A percentile compares a stretch with the other conserved stretches of the same genome.
These are phyloP conservation scores for Hypoxylon sp. DNA, from an alignment of 2,329 filamentous ascomycete species.

Conservation along the genomic window DNA sequence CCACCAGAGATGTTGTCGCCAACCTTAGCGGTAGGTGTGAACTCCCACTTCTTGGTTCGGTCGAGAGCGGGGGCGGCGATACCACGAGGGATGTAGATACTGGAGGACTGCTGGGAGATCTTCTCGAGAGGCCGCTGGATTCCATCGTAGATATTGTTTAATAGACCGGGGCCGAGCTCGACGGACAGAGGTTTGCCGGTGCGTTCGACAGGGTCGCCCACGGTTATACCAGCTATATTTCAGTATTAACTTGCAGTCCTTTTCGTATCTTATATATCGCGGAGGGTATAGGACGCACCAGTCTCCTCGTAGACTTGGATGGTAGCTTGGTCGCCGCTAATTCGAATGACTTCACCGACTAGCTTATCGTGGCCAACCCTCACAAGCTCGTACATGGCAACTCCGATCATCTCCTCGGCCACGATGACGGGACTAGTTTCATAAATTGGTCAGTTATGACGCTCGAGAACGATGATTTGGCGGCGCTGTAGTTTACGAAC, in stretches of 20 bases:
- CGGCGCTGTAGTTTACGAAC: constrained; percentile 57
- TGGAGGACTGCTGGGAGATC: constrained; percentile 81
- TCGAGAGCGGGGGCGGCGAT: constrained; percentile 89
- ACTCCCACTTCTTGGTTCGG: constrained; percentile 95
- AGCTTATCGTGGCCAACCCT: constrained; percentile 92
- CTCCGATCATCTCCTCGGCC: constrained; percentile 97
- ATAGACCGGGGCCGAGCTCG: constrained; percentile 94
- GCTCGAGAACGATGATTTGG: constrained; percentile 10
- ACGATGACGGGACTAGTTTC: constrained; percentile 83
- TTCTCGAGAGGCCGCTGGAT: constrained; percentile 94
- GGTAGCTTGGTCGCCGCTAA: constrained; percentile 93
- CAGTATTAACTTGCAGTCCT: constrained; percentile 34
- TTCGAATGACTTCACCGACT: constrained; percentile 97
- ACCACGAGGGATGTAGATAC: constrained; percentile 98
- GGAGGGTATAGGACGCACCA: constrained; percentile 65
- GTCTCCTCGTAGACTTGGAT: constrained; percentile 99
- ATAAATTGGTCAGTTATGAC: constrained; percentile 50
- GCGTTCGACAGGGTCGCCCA: constrained; percentile 90
- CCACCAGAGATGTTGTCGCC: constrained; percentile 97
- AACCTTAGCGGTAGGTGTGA: constrained; percentile 89
- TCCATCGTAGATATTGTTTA: constrained; percentile 99
- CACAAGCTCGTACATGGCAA: constrained; percentile 99
- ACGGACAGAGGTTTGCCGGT: constrained; percentile 97
- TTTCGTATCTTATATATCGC: constrained; percentile 12
- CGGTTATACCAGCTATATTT: constrained; percentile 84